Evolutionary conservation across 768 basidiomycete genomes (phyloP).

Genomic region (Dacryopinax primogenitus): DNA sequence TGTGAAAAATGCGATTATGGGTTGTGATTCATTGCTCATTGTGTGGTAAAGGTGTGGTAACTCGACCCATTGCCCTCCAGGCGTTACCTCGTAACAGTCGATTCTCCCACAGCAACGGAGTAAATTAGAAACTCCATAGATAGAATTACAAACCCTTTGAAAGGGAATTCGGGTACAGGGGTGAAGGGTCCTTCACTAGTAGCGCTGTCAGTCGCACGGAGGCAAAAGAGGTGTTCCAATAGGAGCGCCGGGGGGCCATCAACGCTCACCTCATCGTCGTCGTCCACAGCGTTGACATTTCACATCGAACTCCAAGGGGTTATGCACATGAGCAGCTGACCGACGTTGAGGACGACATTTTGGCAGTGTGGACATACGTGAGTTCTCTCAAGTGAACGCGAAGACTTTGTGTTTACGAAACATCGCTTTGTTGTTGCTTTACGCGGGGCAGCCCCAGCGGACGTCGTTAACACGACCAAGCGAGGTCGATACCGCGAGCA

Average conservation of each 20-base stretch:
- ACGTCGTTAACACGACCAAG: background rate
- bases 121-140: no score
- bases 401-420: background rate
- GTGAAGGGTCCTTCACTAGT: background rate
- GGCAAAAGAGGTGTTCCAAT: slow-evolving; percentile 6
- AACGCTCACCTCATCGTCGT: background rate
- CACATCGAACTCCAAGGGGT: background rate
- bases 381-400: background rate
- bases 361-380: no score
- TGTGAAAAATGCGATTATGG: background rate
- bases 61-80: background rate
- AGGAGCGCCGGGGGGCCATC: background rate
- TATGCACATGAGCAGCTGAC: background rate
- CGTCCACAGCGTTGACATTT: background rate
- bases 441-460: background rate
- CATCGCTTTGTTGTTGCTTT: background rate
- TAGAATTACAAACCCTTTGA: no score
- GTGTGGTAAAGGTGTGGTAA: background rate
- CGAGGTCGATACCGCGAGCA: background rate
- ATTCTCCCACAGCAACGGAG: no score
- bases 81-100: background rate
- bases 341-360: no score
- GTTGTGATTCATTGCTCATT: background rate
- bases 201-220: background rate
- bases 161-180: no score